A percentile compares a stretch with the other conserved stretches of the same genome.
Evolutionary conservation across 116 monocot genomes (phyloP).

Genomic region (Iris pallida): DNA sequence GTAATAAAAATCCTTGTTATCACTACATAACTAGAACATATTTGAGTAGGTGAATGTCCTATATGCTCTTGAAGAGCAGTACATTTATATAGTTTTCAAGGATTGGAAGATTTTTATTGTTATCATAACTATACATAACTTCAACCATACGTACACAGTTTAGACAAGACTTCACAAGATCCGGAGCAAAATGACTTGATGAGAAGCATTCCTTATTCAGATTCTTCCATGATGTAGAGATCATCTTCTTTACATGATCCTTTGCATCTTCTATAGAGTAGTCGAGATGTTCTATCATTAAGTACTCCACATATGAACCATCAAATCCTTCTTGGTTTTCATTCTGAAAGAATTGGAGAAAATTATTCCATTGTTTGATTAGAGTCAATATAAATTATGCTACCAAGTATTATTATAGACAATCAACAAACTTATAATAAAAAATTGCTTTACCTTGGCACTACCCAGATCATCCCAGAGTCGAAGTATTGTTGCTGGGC

Average conservation of each 20-base stretch:
- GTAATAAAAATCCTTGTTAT: too few species aligned
- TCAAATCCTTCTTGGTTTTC: constrained; percentile 48
- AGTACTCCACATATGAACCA: constrained; percentile 42
- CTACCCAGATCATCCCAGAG: constrained; percentile 58
- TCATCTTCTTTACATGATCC: constrained; percentile 24
- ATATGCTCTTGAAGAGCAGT: constrained; percentile 9
- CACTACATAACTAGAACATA: too few species aligned
- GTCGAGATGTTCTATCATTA: constrained; percentile 27
- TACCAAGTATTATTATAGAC: neutral
- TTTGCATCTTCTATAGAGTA: constrained; percentile 14
- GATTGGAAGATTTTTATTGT: constrained; percentile 10
- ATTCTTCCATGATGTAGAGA: constrained; percentile 23
- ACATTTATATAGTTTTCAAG: constrained; percentile 4
- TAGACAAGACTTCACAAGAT: constrained; percentile 9
- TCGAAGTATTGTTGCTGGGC: constrained; percentile 36
- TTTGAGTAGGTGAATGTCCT: neutral
- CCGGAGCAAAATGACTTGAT: constrained; percentile 10
- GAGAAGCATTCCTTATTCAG: constrained; percentile 36
- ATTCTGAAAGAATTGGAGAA: constrained; percentile 17
- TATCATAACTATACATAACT: constrained; percentile 22
- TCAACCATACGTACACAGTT: constrained; percentile 24
- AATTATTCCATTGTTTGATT: neutral
- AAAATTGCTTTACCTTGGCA: constrained; percentile 32
- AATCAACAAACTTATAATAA: neutral
- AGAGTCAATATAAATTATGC: neutral